Percentiles rank a stretch among this genome's conserved stretches.
phyloP scores from a whole-genome alignment of 176 grass and related monocot species.

The Lolium rigidum region DNA sequence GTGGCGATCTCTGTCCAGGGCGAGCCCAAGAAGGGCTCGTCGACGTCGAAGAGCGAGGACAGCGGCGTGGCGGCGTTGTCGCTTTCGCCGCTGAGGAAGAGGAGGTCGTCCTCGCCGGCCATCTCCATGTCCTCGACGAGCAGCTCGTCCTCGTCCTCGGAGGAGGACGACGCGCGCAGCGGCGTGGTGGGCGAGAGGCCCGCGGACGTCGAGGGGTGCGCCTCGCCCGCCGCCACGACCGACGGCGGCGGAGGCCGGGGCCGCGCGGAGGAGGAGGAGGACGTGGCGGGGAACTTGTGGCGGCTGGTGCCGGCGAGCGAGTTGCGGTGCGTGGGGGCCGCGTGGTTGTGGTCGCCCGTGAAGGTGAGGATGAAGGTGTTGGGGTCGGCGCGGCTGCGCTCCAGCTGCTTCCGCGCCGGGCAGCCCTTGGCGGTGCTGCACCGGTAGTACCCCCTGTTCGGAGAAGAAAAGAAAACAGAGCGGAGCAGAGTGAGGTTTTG shows the following conservation, averaged over 20 bases:
- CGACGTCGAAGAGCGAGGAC: slow-evolving; percentile 47
- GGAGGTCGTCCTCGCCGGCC: slow-evolving; percentile 78
- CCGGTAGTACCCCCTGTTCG: slow-evolving; percentile 78
- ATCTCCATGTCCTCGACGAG: slow-evolving; percentile 81
- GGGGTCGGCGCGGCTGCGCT: slow-evolving; percentile 71
- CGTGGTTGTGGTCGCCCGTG: slow-evolving; percentile 91
- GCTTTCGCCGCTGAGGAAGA: slow-evolving; percentile 58
- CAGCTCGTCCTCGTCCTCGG: slow-evolving; percentile 63
- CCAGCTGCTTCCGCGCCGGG: slow-evolving; percentile 82
- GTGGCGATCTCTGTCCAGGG: slow-evolving; percentile 9
- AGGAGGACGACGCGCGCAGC: slow-evolving; percentile 44
- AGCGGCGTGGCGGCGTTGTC: slow-evolving; percentile 9
- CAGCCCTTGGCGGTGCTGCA: slow-evolving; percentile 94
- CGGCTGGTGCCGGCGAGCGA: slow-evolving; percentile 82
- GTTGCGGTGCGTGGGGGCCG: slow-evolving; percentile 79
- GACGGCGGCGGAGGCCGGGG: slow-evolving; percentile 39
- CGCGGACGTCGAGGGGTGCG: slow-evolving; percentile 34
- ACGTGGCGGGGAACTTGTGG: slow-evolving; percentile 45
- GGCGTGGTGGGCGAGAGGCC: slow-evolving; percentile 60
- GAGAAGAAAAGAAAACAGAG: slow-evolving; percentile 25
- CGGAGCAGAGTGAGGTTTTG: slow-evolving; percentile 29
- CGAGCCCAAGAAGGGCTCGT: slow-evolving; percentile 38
- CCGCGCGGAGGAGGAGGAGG: not conserved
- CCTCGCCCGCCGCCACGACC: not conserved
- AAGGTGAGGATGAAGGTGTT: slow-evolving; percentile 84